These are phyloP conservation scores for Grammothele lineata DNA, from an alignment of 768 basidiomycete genomes.

Conservation along the genomic window DNA sequence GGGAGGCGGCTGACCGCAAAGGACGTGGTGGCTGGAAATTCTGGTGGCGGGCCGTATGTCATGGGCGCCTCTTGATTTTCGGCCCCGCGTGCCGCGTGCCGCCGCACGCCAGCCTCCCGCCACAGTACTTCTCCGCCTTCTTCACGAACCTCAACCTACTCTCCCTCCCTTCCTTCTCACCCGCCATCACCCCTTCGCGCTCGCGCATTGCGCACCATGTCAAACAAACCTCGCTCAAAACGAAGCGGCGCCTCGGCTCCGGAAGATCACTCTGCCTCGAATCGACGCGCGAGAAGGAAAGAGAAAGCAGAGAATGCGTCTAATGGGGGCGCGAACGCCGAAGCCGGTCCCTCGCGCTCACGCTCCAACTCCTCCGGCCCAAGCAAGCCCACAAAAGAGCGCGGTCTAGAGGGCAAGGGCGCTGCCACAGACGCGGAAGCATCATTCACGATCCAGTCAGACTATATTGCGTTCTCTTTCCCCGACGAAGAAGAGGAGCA, in stretches of 20 bases:
- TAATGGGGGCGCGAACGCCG: conserved; percentile 4
- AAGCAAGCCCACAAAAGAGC: too few species aligned
- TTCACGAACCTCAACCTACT: neutral
- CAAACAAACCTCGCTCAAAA: conserved; percentile 6
- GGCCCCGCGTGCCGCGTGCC: neutral
- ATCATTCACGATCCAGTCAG: conserved; percentile 19
- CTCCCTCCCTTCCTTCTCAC: neutral
- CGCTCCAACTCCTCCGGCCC: neutral
- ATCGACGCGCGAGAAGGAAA: conserved; percentile 11
- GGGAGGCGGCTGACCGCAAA: too few species aligned
- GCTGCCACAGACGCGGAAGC: too few species aligned
- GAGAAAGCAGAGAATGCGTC: conserved; percentile 9
- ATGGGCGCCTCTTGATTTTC: conserved; percentile 3
- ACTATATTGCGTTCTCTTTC: conserved; percentile 29
- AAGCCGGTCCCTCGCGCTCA: conserved; percentile 6
- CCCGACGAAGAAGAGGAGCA: conserved; percentile 23
- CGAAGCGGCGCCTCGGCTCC: conserved; percentile 4
- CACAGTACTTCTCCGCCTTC: too few species aligned
- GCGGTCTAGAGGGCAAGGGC: too few species aligned
- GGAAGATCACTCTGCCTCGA: conserved; percentile 4
- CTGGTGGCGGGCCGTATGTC: conserved; percentile 4
- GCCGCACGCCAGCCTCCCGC: too few species aligned
- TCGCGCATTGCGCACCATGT: neutral
- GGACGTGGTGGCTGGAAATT: too few species aligned
- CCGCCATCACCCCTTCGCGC: too few species aligned